These are phyloP conservation scores for Penicillium sp. DNA, from an alignment of 2,329 filamentous ascomycete species.

Conservation along the genomic window DNA sequence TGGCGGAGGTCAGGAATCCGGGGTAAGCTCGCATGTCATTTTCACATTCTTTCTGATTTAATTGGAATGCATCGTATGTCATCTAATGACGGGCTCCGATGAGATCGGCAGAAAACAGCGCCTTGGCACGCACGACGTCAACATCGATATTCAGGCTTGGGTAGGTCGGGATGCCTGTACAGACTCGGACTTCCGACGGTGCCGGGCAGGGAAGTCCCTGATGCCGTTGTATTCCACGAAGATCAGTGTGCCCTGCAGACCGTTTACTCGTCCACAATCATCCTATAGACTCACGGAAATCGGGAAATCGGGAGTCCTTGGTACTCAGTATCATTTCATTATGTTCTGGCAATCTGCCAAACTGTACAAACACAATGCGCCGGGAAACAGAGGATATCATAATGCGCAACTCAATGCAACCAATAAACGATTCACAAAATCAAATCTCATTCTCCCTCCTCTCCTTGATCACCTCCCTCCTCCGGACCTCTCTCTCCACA, in stretches of 20 bases:
- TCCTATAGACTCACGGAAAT: background rate
- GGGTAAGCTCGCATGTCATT: background rate
- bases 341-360: background rate
- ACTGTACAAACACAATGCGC: background rate
- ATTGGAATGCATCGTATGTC: background rate
- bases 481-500: slow-evolving; percentile 64
- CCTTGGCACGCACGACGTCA: background rate
- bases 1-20: background rate
- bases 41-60: background rate
- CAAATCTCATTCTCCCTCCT: slow-evolving; percentile 50
- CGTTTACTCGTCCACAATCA: background rate
- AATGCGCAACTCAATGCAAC: background rate
- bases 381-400: slow-evolving; percentile 8
- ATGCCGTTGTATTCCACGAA: background rate
- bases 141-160: background rate
- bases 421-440: slow-evolving; percentile 16
- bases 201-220: background rate
- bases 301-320: background rate
- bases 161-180: background rate
- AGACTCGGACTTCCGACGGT: background rate
- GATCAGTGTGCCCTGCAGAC: background rate
- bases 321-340: background rate
- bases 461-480: slow-evolving; percentile 59
- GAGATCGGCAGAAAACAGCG: background rate
- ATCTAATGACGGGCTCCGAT: background rate